Conservation (phyloP, 108 stramenopile genomes). For the Conticribra weissflogii region DNA sequence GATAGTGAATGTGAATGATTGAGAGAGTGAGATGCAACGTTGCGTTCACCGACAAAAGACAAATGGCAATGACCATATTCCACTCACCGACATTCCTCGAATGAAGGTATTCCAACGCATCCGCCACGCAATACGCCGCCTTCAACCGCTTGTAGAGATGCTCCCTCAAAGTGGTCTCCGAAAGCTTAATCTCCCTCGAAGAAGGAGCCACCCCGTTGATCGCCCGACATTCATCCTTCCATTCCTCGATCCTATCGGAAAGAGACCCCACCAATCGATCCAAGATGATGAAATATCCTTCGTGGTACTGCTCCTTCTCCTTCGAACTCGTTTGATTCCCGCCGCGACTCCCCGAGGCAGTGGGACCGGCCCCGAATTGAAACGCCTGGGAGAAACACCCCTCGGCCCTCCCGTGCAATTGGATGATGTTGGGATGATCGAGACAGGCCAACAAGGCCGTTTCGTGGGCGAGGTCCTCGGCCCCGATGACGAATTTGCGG, state of each 20-base stretch:
- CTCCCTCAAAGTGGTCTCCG: conserved; percentile 22
- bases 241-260: conserved; percentile 48
- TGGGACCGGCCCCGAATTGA: conserved; percentile 12
- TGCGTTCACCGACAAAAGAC: too few relatives aligned
- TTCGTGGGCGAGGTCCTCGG: conserved; percentile 44
- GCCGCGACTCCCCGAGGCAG: neutral
- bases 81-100: conserved; percentile 57
- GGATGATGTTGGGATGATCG: conserved; percentile 45
- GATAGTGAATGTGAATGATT: too few relatives aligned
- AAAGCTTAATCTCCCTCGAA: neutral
- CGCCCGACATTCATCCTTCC: conserved; percentile 41
- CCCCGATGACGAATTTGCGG: conserved; percentile 41
- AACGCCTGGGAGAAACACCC: conserved; percentile 35
- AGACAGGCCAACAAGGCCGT: conserved; percentile 43
- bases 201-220: neutral
- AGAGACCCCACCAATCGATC: conserved; percentile 52
- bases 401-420: conserved; percentile 35
- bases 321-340: neutral
- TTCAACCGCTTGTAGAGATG: conserved; percentile 38
- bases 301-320: conserved; percentile 20
- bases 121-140: conserved; percentile 61
- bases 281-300: conserved; percentile 63
- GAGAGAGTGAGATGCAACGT: too few relatives aligned
- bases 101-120: conserved; percentile 78
- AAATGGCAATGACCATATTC: too few relatives aligned